Evolutionary conservation across 116 monocot species (phyloP), one percentile per base, ranked within the genome.

Genomic region (Thalassia testudinum): DNA sequence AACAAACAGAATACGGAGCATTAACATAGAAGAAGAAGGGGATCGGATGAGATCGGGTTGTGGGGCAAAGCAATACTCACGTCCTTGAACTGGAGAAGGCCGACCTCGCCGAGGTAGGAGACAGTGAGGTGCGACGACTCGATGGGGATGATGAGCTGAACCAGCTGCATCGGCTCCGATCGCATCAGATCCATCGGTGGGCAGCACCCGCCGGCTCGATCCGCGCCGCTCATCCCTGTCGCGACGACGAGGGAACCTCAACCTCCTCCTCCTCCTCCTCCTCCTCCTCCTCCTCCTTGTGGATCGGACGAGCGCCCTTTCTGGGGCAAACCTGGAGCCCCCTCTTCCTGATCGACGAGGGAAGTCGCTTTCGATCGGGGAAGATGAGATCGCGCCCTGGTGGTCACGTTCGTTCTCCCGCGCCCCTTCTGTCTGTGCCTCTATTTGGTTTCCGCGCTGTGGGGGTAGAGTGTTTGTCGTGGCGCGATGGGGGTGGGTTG

Each of bases 161-260:
- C 90, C 19, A 99, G 78, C 61, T 99, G 99, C 99, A 99, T 99
- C 62, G 75, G 59, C 80, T 99, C 99, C 73, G 99, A 99, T 49
- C 99, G 76, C 76, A 99, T 66, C 69, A 99, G 99, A 83, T 86
- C 86, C 99, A 99, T 78, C 50, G 80, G 40, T 52, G 91, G 97
- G 64, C 89, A 97, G 75, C 89, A 97, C 43, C 87, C 70, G 26
- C 66, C 71, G 15, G 76, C 67, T 1, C 59, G 45, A 7, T 51
- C 58, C 18, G 30, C 48, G 18, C 60, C 40, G 40, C 40, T 7
- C 7, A 8, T 40, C 40, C 40, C 40, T 14, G 14, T 40, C 40
- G 7, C 40, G 11, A 14, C 40, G 11, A 8, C 7, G 11, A 40
- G 40, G 11, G 14, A 45, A n/a, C 18, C 15, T 16, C 4, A 2